Evolutionary conservation across 2,329 filamentous ascomycete genomes (phyloP).

Genomic region (Venturia oleaginea): DNA sequence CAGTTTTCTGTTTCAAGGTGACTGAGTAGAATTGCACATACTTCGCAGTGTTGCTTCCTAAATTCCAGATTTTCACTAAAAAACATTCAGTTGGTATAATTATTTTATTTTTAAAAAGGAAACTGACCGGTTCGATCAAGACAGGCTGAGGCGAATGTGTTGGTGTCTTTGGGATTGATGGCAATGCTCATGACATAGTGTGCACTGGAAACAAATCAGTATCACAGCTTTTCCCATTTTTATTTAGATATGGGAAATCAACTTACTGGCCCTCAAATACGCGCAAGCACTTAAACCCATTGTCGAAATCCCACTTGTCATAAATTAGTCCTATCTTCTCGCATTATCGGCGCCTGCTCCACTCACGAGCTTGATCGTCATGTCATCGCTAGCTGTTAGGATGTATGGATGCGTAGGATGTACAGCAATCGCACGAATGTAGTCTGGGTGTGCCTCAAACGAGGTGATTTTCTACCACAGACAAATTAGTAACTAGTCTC

Average conservation of each 20-base stretch:
- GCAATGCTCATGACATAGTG: slow-evolving; percentile 81
- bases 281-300: slow-evolving; percentile 94
- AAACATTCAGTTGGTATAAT: no score
- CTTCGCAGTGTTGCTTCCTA: slow-evolving; percentile 37
- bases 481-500: background rate
- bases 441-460: slow-evolving; percentile 86
- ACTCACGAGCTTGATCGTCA: slow-evolving; percentile 78
- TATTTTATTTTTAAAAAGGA: no score
- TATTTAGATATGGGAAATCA: slow-evolving; percentile 80
- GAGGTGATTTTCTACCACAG: slow-evolving; percentile 65
- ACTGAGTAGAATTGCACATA: background rate
- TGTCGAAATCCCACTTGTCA: slow-evolving; percentile 84
- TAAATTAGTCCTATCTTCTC: slow-evolving; percentile 40
- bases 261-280: slow-evolving; percentile 81
- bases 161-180: slow-evolving; percentile 81
- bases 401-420: slow-evolving; percentile 95
- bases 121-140: slow-evolving; percentile 92
- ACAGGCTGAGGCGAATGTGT: slow-evolving; percentile 87
- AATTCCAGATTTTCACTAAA: slow-evolving; percentile 95
- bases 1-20: slow-evolving; percentile 38
- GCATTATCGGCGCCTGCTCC: no score
- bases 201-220: background rate
- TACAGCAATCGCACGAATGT: slow-evolving; percentile 92
- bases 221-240: background rate
- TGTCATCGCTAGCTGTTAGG: slow-evolving; percentile 58